Conservation (phyloP, 208 protist genomes). For the Acanthamoeba lugdunensis region DNA sequence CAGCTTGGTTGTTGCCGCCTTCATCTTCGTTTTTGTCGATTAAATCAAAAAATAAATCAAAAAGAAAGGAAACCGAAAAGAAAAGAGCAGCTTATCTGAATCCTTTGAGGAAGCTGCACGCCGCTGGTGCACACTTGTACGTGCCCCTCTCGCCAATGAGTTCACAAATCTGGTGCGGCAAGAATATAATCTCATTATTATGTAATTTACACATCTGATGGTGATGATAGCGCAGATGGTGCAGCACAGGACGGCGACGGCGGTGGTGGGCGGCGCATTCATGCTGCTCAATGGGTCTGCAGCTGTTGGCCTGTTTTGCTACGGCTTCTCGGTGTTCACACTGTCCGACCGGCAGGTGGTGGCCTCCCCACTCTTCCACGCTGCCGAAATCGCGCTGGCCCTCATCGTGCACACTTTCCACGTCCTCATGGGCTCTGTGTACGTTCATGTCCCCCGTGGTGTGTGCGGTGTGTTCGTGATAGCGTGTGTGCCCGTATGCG, state of each 20-base stretch:
- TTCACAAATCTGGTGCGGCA: neutral
- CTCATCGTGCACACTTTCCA: slow-evolving; percentile 56
- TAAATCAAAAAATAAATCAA: neutral
- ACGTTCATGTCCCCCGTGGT: neutral
- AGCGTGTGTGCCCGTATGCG: neutral
- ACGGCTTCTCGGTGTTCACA: slow-evolving; percentile 44
- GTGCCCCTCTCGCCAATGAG: neutral
- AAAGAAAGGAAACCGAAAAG: neutral
- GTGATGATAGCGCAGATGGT: neutral
- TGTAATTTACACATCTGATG: no score
- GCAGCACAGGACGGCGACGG: slow-evolving; percentile 46
- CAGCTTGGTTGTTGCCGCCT: neutral
- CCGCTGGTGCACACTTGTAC: no score
- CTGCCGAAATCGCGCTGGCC: slow-evolving; percentile 28
- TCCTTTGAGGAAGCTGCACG: no score
- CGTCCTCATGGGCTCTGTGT: slow-evolving; percentile 64
- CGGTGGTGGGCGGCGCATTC: slow-evolving; percentile 8
- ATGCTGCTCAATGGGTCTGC: slow-evolving; percentile 33
- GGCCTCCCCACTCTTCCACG: slow-evolving; percentile 9
- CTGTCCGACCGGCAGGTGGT: slow-evolving; percentile 54
- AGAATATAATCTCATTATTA: no score
- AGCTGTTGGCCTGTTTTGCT: slow-evolving; percentile 6
- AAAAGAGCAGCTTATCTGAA: no score
- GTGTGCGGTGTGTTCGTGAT: no score
- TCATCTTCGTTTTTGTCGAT: neutral